Evolutionary conservation across 1,284 basidiomycete species (phyloP), one percentile per base, ranked within the genome.

Genomic region (Ceratobasidium sp.): DNA sequence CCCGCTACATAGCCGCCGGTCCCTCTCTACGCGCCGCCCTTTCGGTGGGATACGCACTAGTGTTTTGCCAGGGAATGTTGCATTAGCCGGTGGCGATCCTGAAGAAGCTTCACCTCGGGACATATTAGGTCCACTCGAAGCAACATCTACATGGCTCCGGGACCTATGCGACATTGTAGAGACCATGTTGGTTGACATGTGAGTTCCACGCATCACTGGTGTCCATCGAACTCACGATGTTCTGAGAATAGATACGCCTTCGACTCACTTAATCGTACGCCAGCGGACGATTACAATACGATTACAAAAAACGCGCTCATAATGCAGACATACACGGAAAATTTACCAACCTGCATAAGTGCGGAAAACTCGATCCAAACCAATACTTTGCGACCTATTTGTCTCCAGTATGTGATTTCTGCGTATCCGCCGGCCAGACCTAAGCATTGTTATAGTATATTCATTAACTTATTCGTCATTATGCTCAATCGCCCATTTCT

Each of bases 391-490:
- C 40, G 60, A 28, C 28, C 72, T 7, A 49, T 75, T 23, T 42
- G 60, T 33, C 72, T 75, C 20, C 72, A 75, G 72, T 64, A 53
- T 2, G 61, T 53, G 33, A 18, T n/a, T 15, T 51, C 46, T 18
- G 5, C 7, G 18, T 70, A 12, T n/a, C n/a, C 6, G 64, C n/a
- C 13, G 49, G 10, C 3, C 20, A n/a, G n/a, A 44, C n/a, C 26
- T 23, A 40, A n/a, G 2, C 60, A 46, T 7, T 23, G 42, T 33
- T 64, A 40, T 40, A 75, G 72, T 33, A 64, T 64, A 28, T 75
- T 75, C 46, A 61, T 75, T 61, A 75, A 75, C 44, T n/a, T 63
- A 33, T 75, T 75, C 44, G 39, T 64, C 46, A 63, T 75, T 10
- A 28, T 75, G 72, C 44, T 75, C 20, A 63, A 75, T 28, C 72